Evolutionary conservation across 192 early-diverging fungal species (phyloP).

Genomic region (Entomortierella parvispora): DNA sequence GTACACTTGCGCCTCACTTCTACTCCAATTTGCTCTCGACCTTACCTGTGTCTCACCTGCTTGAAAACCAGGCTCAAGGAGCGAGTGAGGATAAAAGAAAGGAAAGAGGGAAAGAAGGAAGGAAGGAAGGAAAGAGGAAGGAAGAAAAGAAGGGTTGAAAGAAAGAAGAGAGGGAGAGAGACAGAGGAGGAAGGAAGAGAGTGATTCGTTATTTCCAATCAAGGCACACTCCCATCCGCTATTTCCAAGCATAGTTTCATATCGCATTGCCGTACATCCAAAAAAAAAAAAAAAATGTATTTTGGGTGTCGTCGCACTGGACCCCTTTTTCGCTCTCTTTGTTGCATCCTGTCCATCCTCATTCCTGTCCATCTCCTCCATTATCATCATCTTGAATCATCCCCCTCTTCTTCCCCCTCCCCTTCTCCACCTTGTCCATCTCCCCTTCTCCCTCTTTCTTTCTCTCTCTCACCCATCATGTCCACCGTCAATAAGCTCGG

Average conservation of each 20-base stretch:
- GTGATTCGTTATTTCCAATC: not conserved
- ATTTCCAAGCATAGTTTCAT: too few species aligned
- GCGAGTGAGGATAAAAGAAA: not conserved
- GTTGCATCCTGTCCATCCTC: too few species aligned
- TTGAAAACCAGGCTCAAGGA: too few species aligned
- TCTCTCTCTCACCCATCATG: not conserved
- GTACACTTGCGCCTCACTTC: too few species aligned
- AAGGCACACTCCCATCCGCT: too few species aligned
- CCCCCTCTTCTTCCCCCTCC: not conserved
- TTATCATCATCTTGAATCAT: not conserved
- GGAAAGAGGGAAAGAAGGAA: not conserved
- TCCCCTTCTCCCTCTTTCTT: not conserved
- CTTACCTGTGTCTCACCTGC: too few species aligned
- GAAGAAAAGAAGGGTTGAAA: not conserved
- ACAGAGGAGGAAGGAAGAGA: not conserved
- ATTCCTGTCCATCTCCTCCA: too few species aligned
- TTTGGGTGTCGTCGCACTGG: too few species aligned
- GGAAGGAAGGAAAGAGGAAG: too few species aligned
- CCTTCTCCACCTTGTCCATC: not conserved
- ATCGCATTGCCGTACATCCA: too few species aligned
- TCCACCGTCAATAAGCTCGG: conserved; percentile 1
- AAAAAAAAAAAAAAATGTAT: too few species aligned
- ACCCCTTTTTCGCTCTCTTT: not conserved
- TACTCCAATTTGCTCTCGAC: too few species aligned
- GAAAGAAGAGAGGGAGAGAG: not conserved